Conservation (phyloP, 768 basidiomycete genomes). For the Tylopilus subfusipes region DNA sequence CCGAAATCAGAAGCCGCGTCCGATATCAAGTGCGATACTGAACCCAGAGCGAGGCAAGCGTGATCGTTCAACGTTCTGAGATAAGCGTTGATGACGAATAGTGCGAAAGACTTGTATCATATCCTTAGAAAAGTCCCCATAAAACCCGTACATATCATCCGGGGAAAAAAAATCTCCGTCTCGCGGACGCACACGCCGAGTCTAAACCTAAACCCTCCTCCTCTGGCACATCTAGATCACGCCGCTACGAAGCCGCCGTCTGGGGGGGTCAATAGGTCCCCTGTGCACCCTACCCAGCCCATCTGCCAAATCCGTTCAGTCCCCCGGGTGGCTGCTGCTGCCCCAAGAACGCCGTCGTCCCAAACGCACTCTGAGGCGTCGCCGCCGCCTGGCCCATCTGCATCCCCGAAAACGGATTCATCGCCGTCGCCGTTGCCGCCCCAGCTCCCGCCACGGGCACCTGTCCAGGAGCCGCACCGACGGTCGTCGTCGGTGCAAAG, state of each 20-base stretch:
- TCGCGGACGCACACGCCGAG: background rate
- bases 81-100: background rate
- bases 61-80: background rate
- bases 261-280: slow-evolving; percentile 13
- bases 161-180: background rate
- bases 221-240: too few species aligned
- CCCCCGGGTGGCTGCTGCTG: slow-evolving; percentile 26
- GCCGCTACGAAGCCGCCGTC: background rate
- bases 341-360: slow-evolving; percentile 10
- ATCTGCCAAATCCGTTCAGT: slow-evolving; percentile 13
- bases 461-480: slow-evolving; percentile 14
- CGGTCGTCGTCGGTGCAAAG: slow-evolving; percentile 2
- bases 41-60: too few species aligned
- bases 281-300: slow-evolving; percentile 16
- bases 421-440: background rate
- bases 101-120: background rate
- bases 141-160: background rate
- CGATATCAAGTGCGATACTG: background rate
- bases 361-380: slow-evolving; percentile 30
- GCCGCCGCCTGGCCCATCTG: slow-evolving; percentile 11
- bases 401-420: slow-evolving; percentile 20
- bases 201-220: background rate
- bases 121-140: background rate
- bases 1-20: background rate
- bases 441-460: slow-evolving; percentile 20